Evolutionary conservation across 495 filamentous ascomycete genomes (phyloP).

Genomic region (Astrocystis sublimbata): DNA sequence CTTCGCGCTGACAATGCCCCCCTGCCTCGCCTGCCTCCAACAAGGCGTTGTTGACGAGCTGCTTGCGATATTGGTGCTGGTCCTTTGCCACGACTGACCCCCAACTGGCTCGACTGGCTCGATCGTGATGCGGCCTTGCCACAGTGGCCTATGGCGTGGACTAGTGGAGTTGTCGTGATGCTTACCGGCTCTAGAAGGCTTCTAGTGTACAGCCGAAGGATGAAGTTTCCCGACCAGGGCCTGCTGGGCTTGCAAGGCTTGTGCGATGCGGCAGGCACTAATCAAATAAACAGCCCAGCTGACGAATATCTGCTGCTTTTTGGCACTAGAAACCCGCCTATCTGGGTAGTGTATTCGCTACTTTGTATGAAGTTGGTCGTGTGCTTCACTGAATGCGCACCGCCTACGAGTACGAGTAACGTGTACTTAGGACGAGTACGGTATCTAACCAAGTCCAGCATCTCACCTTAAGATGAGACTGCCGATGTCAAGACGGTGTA

Average conservation of each 20-base stretch:
- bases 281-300: background rate
- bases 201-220: background rate
- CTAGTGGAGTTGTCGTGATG: background rate
- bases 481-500: conserved; percentile 3
- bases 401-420: too few relatives aligned
- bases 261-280: conserved; percentile 9
- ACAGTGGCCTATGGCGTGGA: background rate
- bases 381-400: conserved; percentile 3
- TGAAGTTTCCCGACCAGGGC: background rate
- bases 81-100: background rate
- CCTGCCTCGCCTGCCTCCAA: background rate
- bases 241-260: too few relatives aligned
- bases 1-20: conserved; percentile 5
- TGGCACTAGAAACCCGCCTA: background rate
- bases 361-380: too few relatives aligned
- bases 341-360: too few relatives aligned
- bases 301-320: conserved; percentile 4
- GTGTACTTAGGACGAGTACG: too few relatives aligned
- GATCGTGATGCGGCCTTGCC: background rate
- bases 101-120: background rate
- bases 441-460: too few relatives aligned
- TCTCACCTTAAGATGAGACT: conserved; percentile 1
- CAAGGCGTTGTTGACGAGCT: background rate
- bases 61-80: background rate
- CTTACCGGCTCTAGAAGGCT: conserved; percentile 3